Conservation (phyloP, 352 stramenopile species). For the Pythium rishiriense region DNA sequence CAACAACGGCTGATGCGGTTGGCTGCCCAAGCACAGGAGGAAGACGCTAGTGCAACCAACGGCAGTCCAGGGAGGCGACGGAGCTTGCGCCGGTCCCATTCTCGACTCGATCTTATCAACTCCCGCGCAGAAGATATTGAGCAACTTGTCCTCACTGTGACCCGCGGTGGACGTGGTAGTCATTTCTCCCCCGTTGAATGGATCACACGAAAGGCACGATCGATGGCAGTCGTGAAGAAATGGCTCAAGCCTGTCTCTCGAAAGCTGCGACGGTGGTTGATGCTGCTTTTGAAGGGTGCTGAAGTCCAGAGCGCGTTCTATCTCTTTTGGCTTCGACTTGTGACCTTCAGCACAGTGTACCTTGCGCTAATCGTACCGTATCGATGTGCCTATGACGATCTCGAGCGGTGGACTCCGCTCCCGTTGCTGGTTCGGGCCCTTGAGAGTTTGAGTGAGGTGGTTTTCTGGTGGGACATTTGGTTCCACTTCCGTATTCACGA, state of each 20-base stretch:
- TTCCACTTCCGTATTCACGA: constrained; percentile 45
- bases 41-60: not conserved
- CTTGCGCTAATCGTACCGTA: constrained; percentile 43
- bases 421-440: constrained; percentile 19
- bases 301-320: constrained; percentile 62
- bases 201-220: constrained; percentile 10
- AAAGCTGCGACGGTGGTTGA: not conserved
- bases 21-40: constrained; percentile 36
- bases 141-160: constrained; percentile 39
- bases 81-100: constrained; percentile 27
- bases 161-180: constrained; percentile 24
- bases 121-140: constrained; percentile 51
- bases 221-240: not conserved
- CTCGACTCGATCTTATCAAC: constrained; percentile 52
- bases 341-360: constrained; percentile 40
- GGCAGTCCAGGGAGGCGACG: constrained; percentile 4
- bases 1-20: constrained; percentile 54
- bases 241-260: not conserved
- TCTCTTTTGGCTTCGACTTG: constrained; percentile 50
- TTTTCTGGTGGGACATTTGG: constrained; percentile 55
- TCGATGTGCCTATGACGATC: constrained; percentile 47
- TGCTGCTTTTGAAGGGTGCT: constrained; percentile 32
- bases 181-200: constrained; percentile 3
- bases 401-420: constrained; percentile 45
- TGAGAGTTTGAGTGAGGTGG: constrained; percentile 38